Base-by-base conservation (phyloP, 768 basidiomycete species). In the Botryobasidium botryosum region DNA sequence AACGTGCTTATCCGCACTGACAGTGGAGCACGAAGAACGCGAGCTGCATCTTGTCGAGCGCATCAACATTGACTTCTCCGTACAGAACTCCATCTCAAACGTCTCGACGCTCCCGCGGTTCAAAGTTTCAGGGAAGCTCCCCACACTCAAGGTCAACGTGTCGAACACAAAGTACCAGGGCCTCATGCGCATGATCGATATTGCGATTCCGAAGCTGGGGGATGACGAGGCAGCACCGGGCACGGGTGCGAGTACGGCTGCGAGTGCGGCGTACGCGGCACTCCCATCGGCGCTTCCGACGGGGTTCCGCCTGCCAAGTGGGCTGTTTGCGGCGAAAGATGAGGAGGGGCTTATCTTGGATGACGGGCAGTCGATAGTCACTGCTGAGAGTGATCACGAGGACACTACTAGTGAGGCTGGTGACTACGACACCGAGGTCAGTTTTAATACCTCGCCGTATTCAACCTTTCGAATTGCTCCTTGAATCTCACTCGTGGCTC, bases 91-190 rank as follows among this genome's bases (percentile, higher is more conserved):
- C 1, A 97, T 97, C 51, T 81, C 86, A 0, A 75, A 74, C 42
- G 83, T 76, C 12, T 67, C 80, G 41, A 87, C 71, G 52, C 70
- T 97, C 38, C 74, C 90, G 2, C 72, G 81, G 31, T 82, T 97
- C 69, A 97, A 90, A 60, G 68, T 96, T 40, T 75, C 86, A 0
- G 94, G 91, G 6, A 79, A 77, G 48, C 64, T 99, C 32, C 91
- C 92, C 2, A 73, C 74, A 25, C 68, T 99, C 7, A 81, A 83
- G 55, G 69, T 94, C 58, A 97, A 99, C 59, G 63, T 91, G 36
- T 88, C 85, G 18, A 85, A 88, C 55, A 73, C 74, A 6, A 92
- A 91, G 59, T 92, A 92, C 62, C 81, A 91, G 62, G 72, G 79
- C 1, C 62, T 97, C 35, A 87, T 99, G 84, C 75, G 85, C 6